These are phyloP conservation scores for Penicillium occitanis DNA, from an alignment of 2,329 filamentous ascomycete species.

Conservation along the genomic window DNA sequence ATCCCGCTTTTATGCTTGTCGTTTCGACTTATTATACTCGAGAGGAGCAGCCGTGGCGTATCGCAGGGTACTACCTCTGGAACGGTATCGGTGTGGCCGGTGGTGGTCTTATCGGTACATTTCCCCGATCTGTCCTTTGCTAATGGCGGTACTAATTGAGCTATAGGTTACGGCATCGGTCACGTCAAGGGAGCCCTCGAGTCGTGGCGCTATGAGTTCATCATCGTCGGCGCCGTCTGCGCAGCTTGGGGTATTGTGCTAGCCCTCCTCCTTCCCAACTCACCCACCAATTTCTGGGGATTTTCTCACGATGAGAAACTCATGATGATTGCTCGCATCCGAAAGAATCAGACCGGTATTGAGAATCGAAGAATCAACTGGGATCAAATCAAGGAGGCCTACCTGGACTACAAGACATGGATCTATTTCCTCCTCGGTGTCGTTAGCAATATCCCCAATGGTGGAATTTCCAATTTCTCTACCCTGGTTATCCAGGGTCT, in stretches of 20 bases:
- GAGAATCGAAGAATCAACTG: slow-evolving; percentile 17
- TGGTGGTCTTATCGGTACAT: slow-evolving; percentile 11
- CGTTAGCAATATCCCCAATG: slow-evolving; percentile 31
- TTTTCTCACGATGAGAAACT: slow-evolving; percentile 15
- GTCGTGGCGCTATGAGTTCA: slow-evolving; percentile 1
- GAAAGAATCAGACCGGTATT: slow-evolving; percentile 15
- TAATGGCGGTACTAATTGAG: background rate
- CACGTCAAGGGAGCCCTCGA: background rate
- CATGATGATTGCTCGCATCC: slow-evolving; percentile 17
- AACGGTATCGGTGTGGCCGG: slow-evolving; percentile 15
- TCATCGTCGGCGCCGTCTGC: slow-evolving; percentile 14
- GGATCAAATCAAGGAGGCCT: slow-evolving; percentile 16
- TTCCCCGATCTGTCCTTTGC: too few species aligned
- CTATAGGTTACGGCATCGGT: background rate
- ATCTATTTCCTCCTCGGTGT: slow-evolving; percentile 13
- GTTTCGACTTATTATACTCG: slow-evolving; percentile 14
- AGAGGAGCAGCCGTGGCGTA: slow-evolving; percentile 14
- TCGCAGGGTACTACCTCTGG: slow-evolving; percentile 17
- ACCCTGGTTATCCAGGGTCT: slow-evolving; percentile 39
- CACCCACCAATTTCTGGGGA: slow-evolving; percentile 17
- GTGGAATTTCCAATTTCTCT: slow-evolving; percentile 33
- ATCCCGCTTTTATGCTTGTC: slow-evolving; percentile 60
- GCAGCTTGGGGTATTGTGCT: slow-evolving; percentile 15
- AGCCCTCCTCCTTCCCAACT: slow-evolving; percentile 15
- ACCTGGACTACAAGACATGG: slow-evolving; percentile 17